A percentile compares a stretch with the other conserved stretches of the same genome.
These are phyloP conservation scores for Hapsidospora chrysogenum DNA, from an alignment of 495 filamentous ascomycete genomes.

Conservation along the genomic window DNA sequence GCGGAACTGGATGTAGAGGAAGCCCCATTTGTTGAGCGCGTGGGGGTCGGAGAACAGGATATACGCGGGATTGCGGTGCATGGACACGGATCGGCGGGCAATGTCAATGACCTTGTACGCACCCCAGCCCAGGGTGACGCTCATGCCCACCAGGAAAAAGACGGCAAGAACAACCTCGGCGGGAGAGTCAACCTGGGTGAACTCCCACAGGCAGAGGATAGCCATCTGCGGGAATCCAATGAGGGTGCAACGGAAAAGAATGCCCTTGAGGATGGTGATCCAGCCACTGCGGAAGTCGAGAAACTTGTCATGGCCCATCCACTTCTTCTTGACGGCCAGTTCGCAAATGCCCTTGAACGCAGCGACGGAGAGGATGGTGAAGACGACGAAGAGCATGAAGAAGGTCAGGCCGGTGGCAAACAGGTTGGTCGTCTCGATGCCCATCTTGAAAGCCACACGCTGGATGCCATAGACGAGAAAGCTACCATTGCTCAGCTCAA, in stretches of 20 bases:
- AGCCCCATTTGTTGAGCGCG: slow-evolving; percentile 94
- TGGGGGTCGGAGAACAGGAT: slow-evolving; percentile 92
- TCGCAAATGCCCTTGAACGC: slow-evolving; percentile 72
- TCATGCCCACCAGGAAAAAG: slow-evolving; percentile 76
- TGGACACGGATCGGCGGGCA: slow-evolving; percentile 68
- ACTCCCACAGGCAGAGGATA: slow-evolving; percentile 87
- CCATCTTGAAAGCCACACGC: slow-evolving; percentile 71
- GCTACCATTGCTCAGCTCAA: slow-evolving; percentile 31
- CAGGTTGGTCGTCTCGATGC: slow-evolving; percentile 82
- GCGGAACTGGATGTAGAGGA: slow-evolving; percentile 93
- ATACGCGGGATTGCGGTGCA: slow-evolving; percentile 95
- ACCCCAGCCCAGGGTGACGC: slow-evolving; percentile 69
- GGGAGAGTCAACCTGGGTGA: slow-evolving; percentile 69
- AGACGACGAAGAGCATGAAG: slow-evolving; percentile 67
- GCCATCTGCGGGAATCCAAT: slow-evolving; percentile 91
- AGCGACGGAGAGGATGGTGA: slow-evolving; percentile 53
- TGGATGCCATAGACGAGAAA: slow-evolving; percentile 72
- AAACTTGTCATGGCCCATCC: slow-evolving; percentile 79
- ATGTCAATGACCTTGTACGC: slow-evolving; percentile 78
- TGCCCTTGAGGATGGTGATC: slow-evolving; percentile 68
- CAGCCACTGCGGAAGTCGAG: slow-evolving; percentile 82
- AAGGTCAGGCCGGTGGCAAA: slow-evolving; percentile 86
- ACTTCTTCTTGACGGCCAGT: slow-evolving; percentile 46
- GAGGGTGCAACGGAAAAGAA: slow-evolving; percentile 77
- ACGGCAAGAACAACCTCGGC: slow-evolving; percentile 79